Conservation (phyloP, 306 rosid genomes). For the Dalbergia cochinchinensis region DNA sequence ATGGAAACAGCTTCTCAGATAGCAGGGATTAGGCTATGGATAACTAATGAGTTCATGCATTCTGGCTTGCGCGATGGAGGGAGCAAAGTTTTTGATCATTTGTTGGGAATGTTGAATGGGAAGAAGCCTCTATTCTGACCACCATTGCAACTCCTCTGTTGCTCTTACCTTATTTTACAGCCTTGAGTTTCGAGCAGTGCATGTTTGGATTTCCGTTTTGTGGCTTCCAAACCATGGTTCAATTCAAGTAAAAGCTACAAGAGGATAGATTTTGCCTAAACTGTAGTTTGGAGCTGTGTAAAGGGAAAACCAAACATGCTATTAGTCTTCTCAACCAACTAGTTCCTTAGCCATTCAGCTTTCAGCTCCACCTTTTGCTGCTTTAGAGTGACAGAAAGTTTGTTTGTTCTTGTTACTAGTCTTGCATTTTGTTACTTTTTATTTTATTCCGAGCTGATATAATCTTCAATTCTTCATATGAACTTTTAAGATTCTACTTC, state of each 20-base stretch:
- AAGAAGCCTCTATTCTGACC: slow-evolving; percentile 87
- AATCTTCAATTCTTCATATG: slow-evolving; percentile 14
- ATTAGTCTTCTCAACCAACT: not conserved
- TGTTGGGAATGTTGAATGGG: slow-evolving; percentile 84
- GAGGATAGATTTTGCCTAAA: too few relatives aligned
- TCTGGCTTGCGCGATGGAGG: slow-evolving; percentile 93
- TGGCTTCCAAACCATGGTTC: not conserved
- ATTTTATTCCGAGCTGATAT: not conserved
- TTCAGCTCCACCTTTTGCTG: not conserved
- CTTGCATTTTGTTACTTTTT: slow-evolving; percentile 4
- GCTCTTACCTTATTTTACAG: not conserved
- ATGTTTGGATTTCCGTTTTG: not conserved
- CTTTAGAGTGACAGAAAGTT: too few relatives aligned
- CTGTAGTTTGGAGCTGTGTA: not conserved
- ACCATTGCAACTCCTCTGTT: slow-evolving; percentile 9
- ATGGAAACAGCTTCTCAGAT: slow-evolving; percentile 89
- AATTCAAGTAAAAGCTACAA: too few relatives aligned
- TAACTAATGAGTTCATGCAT: slow-evolving; percentile 94
- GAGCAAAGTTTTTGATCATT: slow-evolving; percentile 77
- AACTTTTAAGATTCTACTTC: slow-evolving; percentile 1
- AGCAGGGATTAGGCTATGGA: slow-evolving; percentile 83
- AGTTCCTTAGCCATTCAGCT: not conserved
- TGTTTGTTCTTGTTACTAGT: not conserved
- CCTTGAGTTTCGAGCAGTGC: not conserved
- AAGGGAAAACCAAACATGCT: not conserved